Evolutionary conservation across 331 rosid species (phyloP), one percentile per base, ranked within the genome.

Genomic region (Quercus tomentella): DNA sequence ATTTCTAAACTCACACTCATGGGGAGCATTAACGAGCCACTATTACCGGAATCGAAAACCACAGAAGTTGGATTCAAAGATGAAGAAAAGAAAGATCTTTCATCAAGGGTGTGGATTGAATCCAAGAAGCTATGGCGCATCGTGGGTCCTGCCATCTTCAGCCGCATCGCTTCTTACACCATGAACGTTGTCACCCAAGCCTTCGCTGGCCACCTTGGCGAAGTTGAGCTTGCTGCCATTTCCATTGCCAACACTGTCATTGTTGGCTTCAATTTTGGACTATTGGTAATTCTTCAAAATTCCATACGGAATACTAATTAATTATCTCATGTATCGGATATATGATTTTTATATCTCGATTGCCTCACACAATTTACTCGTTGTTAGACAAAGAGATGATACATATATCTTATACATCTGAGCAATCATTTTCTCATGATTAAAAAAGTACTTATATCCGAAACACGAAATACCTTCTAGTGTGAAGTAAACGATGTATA

Each of bases 221-320:
- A 93, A 0, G 92, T 89, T 1, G 70, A 88, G 41, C 93, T 93
- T 25, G 97, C 97, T 9, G 69, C 97, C 85, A 88, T 93, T 23
- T 84, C 97, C 31, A 87, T 93, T 14, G 94, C 94, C 18, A 89
- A 88, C 77, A 87, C 88, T 1, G 94, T 93, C 23, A 86, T 93
- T 2, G 93, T 89, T 4, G 97, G 97, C 68, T 91, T 93, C 86
- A 93, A 84, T 70, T 93, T 91, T 20, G 97, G 97, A 56, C 94
- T 93, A 56, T 82, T 91, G 18, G 96, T 92, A 88, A 28, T 56
- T 45, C 12, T 18, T 21, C 20, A 0, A 12, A 16, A 73, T 14
- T 72, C 3, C 45, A 2, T 37, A 8, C 1, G 2, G 1, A 2
- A 37, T 37, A 37, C 11, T 8, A 37, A 37, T 37, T 37, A 37